phyloP scores from a whole-genome alignment of 192 early-diverging fungal genomes.

The Rhizophagus prolifer region DNA sequence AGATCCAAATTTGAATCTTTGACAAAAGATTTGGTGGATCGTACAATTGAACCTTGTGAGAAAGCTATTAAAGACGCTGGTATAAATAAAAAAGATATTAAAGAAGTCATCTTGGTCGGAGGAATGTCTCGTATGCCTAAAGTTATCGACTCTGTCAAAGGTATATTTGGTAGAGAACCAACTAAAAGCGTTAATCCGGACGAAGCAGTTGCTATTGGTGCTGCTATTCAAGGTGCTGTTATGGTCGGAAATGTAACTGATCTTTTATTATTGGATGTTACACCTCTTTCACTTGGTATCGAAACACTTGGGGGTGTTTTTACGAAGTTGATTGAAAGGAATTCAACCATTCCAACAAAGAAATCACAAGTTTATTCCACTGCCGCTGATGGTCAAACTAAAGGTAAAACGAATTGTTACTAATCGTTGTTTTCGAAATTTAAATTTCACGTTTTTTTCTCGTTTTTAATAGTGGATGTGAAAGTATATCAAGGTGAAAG shows the following conservation, averaged over 20 bases:
- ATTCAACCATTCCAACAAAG: slow-evolving; percentile 99
- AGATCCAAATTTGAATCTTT: slow-evolving; percentile 88
- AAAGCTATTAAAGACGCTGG: slow-evolving; percentile 96
- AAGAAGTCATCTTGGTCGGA: slow-evolving; percentile 96
- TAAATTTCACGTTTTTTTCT: neutral
- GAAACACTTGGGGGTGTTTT: slow-evolving; percentile 99
- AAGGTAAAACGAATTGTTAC: slow-evolving; percentile 22
- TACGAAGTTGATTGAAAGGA: slow-evolving; percentile 92
- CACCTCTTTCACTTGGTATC: slow-evolving; percentile 96
- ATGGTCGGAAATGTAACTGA: slow-evolving; percentile 94
- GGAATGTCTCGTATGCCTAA: slow-evolving; percentile 99
- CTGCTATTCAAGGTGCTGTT: slow-evolving; percentile 98
- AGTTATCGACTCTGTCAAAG: slow-evolving; percentile 90
- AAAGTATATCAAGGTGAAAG: slow-evolving; percentile 99
- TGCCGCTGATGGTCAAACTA: slow-evolving; percentile 96
- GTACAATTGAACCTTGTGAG: slow-evolving; percentile 91
- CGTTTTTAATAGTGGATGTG: slow-evolving; percentile 69
- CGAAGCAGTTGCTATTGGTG: slow-evolving; percentile 98
- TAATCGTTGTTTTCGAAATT: neutral
- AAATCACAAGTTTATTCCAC: slow-evolving; percentile 99
- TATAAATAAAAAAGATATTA: slow-evolving; percentile 75
- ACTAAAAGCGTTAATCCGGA: slow-evolving; percentile 97
- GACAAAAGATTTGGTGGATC: slow-evolving; percentile 74
- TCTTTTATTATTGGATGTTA: slow-evolving; percentile 96
- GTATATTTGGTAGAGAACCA: slow-evolving; percentile 87